phyloP scores from a whole-genome alignment of 192 early-diverging fungal species.

The Podila horticola region DNA sequence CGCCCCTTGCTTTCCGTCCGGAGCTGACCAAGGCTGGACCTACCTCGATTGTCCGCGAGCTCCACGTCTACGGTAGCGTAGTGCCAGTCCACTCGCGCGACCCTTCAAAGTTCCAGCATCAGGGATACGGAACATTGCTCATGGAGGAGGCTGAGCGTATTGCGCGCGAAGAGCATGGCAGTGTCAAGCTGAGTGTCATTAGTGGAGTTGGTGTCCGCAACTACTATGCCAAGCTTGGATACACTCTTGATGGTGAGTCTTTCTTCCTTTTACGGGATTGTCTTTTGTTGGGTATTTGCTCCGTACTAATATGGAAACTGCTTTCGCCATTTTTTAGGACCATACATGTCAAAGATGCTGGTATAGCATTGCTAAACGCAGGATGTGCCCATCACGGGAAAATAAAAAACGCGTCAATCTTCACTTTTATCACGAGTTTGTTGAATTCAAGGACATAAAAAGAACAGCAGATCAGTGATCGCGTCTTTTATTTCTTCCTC shows the following conservation, averaged over 20 bases:
- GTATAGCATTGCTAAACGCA: slow-evolving; percentile 17
- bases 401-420: background rate
- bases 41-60: slow-evolving; percentile 94
- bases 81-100: slow-evolving; percentile 97
- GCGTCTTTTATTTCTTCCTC: too few relatives aligned
- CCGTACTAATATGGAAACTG: background rate
- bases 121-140: slow-evolving; percentile 96
- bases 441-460: too few relatives aligned
- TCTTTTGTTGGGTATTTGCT: background rate
- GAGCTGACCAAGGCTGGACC: slow-evolving; percentile 84
- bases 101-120: slow-evolving; percentile 99
- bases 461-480: too few relatives aligned
- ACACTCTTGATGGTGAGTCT: slow-evolving; percentile 85
- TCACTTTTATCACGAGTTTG: background rate
- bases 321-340: slow-evolving; percentile 55
- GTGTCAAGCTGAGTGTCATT: slow-evolving; percentile 95
- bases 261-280: background rate
- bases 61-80: slow-evolving; percentile 98
- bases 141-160: slow-evolving; percentile 99
- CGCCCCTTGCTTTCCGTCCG: slow-evolving; percentile 84
- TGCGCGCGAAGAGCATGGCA: slow-evolving; percentile 96
- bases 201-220: slow-evolving; percentile 97
- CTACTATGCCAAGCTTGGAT: slow-evolving; percentile 98
- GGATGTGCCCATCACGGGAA: background rate
- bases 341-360: slow-evolving; percentile 96